These are phyloP conservation scores for Centaurea solstitialis DNA, from an alignment of 129 eudicot species.

Conservation along the genomic window DNA sequence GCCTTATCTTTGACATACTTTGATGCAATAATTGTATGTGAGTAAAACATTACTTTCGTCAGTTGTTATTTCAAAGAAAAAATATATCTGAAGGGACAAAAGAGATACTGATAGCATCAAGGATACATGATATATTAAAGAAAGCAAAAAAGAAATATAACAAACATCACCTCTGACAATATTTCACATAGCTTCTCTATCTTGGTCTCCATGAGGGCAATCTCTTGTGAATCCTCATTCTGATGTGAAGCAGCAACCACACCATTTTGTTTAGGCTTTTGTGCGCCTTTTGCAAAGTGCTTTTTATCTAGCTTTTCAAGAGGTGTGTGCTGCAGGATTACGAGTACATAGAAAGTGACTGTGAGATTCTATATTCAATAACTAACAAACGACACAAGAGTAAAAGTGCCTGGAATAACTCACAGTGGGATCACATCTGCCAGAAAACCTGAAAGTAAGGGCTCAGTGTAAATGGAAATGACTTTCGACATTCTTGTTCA, in stretches of 20 bases:
- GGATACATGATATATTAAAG: background rate
- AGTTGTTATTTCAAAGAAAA: background rate
- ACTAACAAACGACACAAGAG: background rate
- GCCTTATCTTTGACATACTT: background rate
- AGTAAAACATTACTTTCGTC: background rate
- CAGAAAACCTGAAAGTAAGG: constrained; percentile 35
- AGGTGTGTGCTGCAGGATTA: constrained; percentile 68
- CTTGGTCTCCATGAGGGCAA: constrained; percentile 83
- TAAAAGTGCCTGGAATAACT: constrained; percentile 25
- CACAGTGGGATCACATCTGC: constrained; percentile 31
- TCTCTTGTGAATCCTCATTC: constrained; percentile 59
- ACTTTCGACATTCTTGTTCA: background rate
- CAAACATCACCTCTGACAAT: constrained; percentile 59
- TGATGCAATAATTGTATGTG: background rate
- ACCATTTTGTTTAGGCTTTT: constrained; percentile 60
- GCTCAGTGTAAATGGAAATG: constrained; percentile 28
- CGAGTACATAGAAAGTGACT: background rate
- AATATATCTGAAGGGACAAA: background rate
- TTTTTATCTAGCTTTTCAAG: constrained; percentile 84
- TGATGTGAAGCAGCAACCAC: constrained; percentile 40
- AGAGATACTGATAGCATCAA: background rate
- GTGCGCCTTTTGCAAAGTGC: constrained; percentile 79
- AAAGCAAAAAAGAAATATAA: background rate
- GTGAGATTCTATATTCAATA: constrained; percentile 1
- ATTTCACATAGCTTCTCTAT: constrained; percentile 78